Percentiles rank a stretch among this genome's conserved stretches.
phyloP scores from a whole-genome alignment of 352 stramenopile species.

The Labyrinthula sp. region DNA sequence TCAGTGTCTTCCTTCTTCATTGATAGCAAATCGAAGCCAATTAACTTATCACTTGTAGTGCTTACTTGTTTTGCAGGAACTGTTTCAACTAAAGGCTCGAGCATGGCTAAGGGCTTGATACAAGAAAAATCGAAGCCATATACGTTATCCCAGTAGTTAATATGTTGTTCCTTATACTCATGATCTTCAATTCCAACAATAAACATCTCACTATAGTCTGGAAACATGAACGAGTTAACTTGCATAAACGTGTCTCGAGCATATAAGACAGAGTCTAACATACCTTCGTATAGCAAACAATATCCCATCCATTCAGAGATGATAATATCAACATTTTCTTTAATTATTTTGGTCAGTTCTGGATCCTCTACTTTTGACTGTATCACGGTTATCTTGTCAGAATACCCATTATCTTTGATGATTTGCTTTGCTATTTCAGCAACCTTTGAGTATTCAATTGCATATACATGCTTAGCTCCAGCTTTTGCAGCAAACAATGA shows the following conservation, averaged over 20 bases:
- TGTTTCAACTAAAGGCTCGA: constrained; percentile 87
- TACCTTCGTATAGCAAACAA: constrained; percentile 87
- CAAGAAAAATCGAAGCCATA: constrained; percentile 98
- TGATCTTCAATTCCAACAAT: constrained; percentile 82
- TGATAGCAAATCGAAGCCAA: constrained; percentile 62
- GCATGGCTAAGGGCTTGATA: constrained; percentile 85
- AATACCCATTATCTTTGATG: constrained; percentile 72
- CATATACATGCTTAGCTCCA: constrained; percentile 54
- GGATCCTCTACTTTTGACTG: constrained; percentile 75
- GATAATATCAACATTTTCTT: constrained; percentile 76
- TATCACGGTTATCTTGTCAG: constrained; percentile 60
- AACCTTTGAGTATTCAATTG: constrained; percentile 80
- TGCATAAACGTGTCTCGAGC: constrained; percentile 81
- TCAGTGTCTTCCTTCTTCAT: constrained; percentile 76
- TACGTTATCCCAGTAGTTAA: constrained; percentile 91
- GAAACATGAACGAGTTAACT: constrained; percentile 63
- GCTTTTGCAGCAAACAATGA: constrained; percentile 86
- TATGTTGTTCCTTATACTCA: constrained; percentile 72
- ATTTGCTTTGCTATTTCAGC: constrained; percentile 75
- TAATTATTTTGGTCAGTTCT: constrained; percentile 50
- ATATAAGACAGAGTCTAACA: constrained; percentile 85
- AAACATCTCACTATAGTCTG: constrained; percentile 80
- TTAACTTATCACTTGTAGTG: constrained; percentile 52
- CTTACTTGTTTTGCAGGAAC: constrained; percentile 70
- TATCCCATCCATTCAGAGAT: constrained; percentile 98